Evolutionary conservation across 1,139 yeast genomes (phyloP).

Genomic region (Pichia sp.): DNA sequence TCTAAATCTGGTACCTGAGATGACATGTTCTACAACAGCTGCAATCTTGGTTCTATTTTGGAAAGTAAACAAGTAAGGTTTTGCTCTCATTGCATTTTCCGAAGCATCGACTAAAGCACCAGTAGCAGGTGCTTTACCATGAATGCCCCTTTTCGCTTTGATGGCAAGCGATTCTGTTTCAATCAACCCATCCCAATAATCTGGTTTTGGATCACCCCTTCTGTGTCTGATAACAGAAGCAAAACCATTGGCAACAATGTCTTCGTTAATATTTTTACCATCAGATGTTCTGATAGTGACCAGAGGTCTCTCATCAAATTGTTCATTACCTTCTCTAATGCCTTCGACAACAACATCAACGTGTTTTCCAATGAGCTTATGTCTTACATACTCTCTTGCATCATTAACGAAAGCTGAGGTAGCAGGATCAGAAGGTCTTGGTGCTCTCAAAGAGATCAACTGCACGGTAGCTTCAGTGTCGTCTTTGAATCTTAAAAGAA

Average conservation of each 20-base stretch:
- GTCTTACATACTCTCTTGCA: conserved; percentile 70
- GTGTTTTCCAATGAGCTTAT: conserved; percentile 60
- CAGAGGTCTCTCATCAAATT: conserved; percentile 57
- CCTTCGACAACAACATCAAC: conserved; percentile 59
- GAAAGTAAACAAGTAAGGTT: conserved; percentile 64
- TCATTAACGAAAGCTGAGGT: conserved; percentile 53
- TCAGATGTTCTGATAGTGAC: conserved; percentile 46
- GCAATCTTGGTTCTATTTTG: conserved; percentile 58
- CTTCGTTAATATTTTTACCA: conserved; percentile 54
- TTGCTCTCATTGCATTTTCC: conserved; percentile 64
- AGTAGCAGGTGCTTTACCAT: conserved; percentile 49
- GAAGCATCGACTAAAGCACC: conserved; percentile 74
- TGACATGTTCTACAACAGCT: conserved; percentile 66
- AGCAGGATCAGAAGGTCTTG: conserved; percentile 55
- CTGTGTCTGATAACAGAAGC: conserved; percentile 77
- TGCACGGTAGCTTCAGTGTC: conserved; percentile 57
- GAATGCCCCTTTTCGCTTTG: conserved; percentile 54
- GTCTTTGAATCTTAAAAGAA: conserved; percentile 41
- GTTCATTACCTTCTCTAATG: conserved; percentile 55
- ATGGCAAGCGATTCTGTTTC: conserved; percentile 63
- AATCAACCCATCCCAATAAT: conserved; percentile 69
- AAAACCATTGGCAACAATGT: conserved; percentile 56
- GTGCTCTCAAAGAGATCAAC: conserved; percentile 67
- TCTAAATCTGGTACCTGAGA: conserved; percentile 61
- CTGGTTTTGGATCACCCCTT: conserved; percentile 66